These are phyloP conservation scores for Aspergillus sp. DNA, from an alignment of 2,329 filamentous ascomycete species.

Conservation along the genomic window DNA sequence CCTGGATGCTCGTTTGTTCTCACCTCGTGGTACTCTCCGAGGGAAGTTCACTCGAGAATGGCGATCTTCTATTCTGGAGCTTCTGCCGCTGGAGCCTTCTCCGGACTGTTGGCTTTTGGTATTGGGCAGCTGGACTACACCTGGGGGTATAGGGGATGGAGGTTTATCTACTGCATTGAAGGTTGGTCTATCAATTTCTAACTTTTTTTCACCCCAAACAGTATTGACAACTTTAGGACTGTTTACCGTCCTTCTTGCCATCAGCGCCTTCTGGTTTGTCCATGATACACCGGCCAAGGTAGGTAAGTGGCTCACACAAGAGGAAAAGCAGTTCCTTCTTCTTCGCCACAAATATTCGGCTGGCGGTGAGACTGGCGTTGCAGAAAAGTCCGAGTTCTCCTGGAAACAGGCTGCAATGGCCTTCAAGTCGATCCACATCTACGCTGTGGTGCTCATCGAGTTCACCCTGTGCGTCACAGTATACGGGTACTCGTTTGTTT, in stretches of 20 bases:
- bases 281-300: constrained; percentile 1
- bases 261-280: constrained; percentile 1
- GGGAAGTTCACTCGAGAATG: constrained; percentile 73
- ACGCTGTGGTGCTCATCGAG: constrained; percentile 65
- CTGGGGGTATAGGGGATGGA: constrained; percentile 37
- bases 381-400: constrained; percentile 8
- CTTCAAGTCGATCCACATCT: background rate
- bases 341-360: constrained; percentile 10
- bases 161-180: constrained; percentile 57
- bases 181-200: constrained; percentile 50
- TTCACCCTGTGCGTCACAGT: constrained; percentile 26
- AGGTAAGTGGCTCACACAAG: background rate
- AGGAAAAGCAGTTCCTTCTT: constrained; percentile 6
- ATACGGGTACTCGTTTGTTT: constrained; percentile 5
- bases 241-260: background rate
- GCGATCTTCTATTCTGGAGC: constrained; percentile 78
- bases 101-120: constrained; percentile 76
- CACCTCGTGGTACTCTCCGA: constrained; percentile 77
- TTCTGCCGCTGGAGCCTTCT: constrained; percentile 78
- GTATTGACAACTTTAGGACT: background rate
- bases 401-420: background rate
- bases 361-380: constrained; percentile 6
- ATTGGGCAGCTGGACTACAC: constrained; percentile 81
- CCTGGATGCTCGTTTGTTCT: constrained; percentile 77
- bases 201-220: background rate